Evolutionary conservation across 169 alveolate genomes (phyloP).

Genomic region (Plasmodium cynomolgi): DNA sequence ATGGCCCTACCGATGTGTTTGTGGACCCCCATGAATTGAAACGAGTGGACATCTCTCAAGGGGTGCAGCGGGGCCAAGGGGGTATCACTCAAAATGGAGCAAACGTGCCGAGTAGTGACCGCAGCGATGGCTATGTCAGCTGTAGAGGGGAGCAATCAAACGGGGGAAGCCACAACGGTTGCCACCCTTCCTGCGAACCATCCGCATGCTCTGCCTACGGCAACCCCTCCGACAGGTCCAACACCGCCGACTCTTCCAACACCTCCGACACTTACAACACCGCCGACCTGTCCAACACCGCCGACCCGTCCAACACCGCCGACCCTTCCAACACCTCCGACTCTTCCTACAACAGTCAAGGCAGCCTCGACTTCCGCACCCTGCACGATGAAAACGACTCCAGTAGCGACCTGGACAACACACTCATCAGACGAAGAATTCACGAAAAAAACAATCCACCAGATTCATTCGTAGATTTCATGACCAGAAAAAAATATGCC

Average conservation of each 20-base stretch:
- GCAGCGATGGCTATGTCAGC: not conserved
- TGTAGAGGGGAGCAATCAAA: not conserved
- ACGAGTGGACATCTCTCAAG: slow-evolving; percentile 19
- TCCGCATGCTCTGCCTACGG: not conserved
- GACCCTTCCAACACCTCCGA: not conserved
- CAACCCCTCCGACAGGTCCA: not conserved
- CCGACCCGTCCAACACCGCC: no score
- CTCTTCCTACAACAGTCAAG: slow-evolving; percentile 23
- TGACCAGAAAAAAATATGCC: slow-evolving; percentile 2
- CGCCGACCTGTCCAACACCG: no score
- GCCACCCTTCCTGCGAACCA: not conserved
- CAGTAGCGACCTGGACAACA: slow-evolving; percentile 18
- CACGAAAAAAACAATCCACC: not conserved
- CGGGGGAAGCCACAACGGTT: not conserved
- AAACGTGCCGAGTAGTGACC: not conserved
- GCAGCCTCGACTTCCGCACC: not conserved
- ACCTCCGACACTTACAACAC: no score
- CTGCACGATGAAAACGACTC: slow-evolving; percentile 9
- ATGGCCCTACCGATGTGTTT: not conserved
- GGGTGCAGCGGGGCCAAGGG: not conserved
- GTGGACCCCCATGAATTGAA: slow-evolving; percentile 49
- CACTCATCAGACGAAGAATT: not conserved
- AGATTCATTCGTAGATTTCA: not conserved
- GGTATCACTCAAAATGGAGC: not conserved
- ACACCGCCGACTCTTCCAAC: not conserved